These are phyloP conservation scores for Xylariaceae sp. DNA, from an alignment of 2,329 filamentous ascomycete species.

Conservation along the genomic window DNA sequence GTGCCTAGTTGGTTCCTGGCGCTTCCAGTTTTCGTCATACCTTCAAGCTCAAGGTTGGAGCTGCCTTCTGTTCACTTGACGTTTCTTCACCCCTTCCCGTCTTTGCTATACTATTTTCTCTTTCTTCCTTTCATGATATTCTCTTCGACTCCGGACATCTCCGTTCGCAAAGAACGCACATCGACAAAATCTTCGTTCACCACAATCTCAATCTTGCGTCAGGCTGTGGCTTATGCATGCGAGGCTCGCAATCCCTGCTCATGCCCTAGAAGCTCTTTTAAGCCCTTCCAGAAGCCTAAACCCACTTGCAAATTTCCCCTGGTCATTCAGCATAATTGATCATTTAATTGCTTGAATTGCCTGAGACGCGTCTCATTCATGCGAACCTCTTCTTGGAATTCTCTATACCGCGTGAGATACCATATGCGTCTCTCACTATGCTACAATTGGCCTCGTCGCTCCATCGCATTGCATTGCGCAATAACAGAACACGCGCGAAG, in stretches of 20 bases:
- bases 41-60: too few relatives aligned
- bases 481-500: conserved; percentile 42
- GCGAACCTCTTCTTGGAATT: conserved; percentile 44
- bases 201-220: conserved; percentile 9
- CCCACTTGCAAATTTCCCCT: conserved; percentile 30
- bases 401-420: conserved; percentile 22
- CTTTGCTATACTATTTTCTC: not conserved
- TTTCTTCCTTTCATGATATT: not conserved
- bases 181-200: not conserved
- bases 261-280: conserved; percentile 25
- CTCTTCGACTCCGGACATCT: not conserved
- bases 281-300: conserved; percentile 30
- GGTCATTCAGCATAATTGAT: conserved; percentile 51
- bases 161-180: not conserved
- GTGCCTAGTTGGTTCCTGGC: too few relatives aligned
- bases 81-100: too few relatives aligned
- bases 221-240: conserved; percentile 27
- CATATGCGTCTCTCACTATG: conserved; percentile 23
- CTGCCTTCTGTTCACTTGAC: too few relatives aligned
- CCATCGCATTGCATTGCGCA: conserved; percentile 49
- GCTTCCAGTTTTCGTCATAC: too few relatives aligned
- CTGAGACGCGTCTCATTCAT: conserved; percentile 55
- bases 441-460: conserved; percentile 35
- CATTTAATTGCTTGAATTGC: conserved; percentile 56
- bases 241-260: conserved; percentile 25